Evolutionary conservation across 257 asterid species (phyloP).

Genomic region (Nicotiana attenuata): DNA sequence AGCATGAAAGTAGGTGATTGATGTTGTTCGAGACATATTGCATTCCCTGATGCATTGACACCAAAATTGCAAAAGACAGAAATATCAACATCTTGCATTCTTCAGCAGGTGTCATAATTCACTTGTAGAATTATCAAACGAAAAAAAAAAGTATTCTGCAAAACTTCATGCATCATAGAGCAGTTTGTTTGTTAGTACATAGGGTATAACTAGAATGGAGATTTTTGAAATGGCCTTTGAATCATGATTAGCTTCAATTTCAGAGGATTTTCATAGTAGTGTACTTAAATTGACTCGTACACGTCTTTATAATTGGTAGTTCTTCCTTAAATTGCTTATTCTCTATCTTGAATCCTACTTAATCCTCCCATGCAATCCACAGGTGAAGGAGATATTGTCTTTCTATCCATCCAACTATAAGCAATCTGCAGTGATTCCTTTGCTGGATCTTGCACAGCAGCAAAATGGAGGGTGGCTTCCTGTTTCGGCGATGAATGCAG

Average conservation of each 20-base stretch:
- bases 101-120: background rate
- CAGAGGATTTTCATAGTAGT: background rate
- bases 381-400: slow-evolving; percentile 84
- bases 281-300: background rate
- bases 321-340: background rate
- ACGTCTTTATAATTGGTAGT: background rate
- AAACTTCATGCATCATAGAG: background rate
- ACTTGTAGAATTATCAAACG: background rate
- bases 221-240: background rate
- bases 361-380: slow-evolving; percentile 12
- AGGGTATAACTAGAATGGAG: background rate
- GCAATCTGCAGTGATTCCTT: slow-evolving; percentile 93
- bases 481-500: slow-evolving; percentile 97
- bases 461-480: slow-evolving; percentile 99
- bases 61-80: background rate
- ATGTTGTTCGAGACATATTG: background rate
- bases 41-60: background rate
- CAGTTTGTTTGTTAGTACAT: background rate
- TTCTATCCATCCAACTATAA: slow-evolving; percentile 93
- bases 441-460: slow-evolving; percentile 97
- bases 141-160: background rate
- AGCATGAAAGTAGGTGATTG: background rate
- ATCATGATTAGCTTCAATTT: background rate
- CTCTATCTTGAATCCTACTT: background rate
- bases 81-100: background rate